Percentiles rank a stretch among this genome's conserved stretches.
phyloP scores from a whole-genome alignment of 2,329 filamentous ascomycete species.

The Clonostachys rhizophaga region DNA sequence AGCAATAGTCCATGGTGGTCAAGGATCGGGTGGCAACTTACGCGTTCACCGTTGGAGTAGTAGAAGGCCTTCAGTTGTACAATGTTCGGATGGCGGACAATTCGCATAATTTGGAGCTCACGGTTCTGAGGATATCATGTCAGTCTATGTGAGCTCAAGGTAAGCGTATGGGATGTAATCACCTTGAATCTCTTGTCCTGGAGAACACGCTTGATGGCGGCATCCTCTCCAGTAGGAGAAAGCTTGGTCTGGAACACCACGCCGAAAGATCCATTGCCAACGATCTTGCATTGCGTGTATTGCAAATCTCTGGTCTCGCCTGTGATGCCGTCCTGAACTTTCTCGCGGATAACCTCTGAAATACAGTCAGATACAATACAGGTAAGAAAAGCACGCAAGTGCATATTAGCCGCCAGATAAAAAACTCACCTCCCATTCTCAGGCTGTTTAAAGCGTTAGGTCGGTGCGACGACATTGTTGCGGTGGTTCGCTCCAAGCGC shows the following conservation, averaged over 20 bases:
- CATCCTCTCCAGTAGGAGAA: conserved; percentile 95
- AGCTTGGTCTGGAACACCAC: conserved; percentile 99
- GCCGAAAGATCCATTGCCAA: conserved; percentile 97
- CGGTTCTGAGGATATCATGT: conserved; percentile 64
- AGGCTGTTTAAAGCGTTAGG: conserved; percentile 81
- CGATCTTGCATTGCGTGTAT: conserved; percentile 99
- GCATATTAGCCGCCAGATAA: conserved; percentile 1
- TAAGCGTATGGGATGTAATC: conserved; percentile 9
- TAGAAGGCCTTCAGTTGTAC: conserved; percentile 99
- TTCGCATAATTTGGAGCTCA: conserved; percentile 99
- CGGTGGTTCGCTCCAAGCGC: conserved; percentile 11
- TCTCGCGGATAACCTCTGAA: conserved; percentile 93
- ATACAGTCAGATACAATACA: neutral
- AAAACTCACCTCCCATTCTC: conserved; percentile 90
- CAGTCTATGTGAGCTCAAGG: neutral
- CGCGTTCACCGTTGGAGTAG: conserved; percentile 97
- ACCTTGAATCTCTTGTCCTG: conserved; percentile 99
- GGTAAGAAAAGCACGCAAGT: conserved; percentile 3
- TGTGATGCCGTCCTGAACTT: conserved; percentile 96
- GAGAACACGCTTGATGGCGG: conserved; percentile 96
- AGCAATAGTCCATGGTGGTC: conserved; percentile 3
- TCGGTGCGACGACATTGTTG: conserved; percentile 82
- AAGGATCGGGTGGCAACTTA: conserved; percentile 36
- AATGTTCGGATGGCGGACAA: conserved; percentile 97
- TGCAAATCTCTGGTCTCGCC: conserved; percentile 95